Evolutionary conservation across 331 rosid genomes (phyloP).

Genomic region (Dryas integrifolia): DNA sequence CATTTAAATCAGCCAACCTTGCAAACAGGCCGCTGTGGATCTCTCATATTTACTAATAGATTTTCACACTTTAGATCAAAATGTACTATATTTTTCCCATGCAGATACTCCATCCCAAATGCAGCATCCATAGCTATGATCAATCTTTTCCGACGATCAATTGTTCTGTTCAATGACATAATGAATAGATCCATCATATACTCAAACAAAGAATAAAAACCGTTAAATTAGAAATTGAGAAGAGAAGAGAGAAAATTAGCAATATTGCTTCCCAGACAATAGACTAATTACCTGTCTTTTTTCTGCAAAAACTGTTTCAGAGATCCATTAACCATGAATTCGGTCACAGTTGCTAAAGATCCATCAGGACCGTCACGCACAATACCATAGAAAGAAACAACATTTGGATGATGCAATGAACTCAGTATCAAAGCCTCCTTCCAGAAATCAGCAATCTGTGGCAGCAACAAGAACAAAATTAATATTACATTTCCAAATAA

Average conservation of each 20-base stretch:
- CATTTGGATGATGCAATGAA: slow-evolving; percentile 97
- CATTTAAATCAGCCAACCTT: slow-evolving; percentile 52
- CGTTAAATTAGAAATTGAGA: slow-evolving; percentile 13
- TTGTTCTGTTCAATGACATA: slow-evolving; percentile 61
- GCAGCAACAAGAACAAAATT: slow-evolving; percentile 23
- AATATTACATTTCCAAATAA: slow-evolving; percentile 16
- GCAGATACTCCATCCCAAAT: slow-evolving; percentile 99
- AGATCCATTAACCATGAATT: slow-evolving; percentile 98
- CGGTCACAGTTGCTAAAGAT: slow-evolving; percentile 94
- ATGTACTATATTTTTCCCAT: slow-evolving; percentile 92
- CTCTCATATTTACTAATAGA: slow-evolving; percentile 95
- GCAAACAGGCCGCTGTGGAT: slow-evolving; percentile 96
- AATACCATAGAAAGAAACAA: slow-evolving; percentile 94
- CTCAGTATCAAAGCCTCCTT: slow-evolving; percentile 95
- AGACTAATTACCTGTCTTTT: slow-evolving; percentile 78
- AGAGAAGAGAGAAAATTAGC: slow-evolving; percentile 9
- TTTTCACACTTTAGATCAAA: slow-evolving; percentile 98
- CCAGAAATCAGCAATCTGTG: slow-evolving; percentile 96
- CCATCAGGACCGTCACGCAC: slow-evolving; percentile 99
- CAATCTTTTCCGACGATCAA: slow-evolving; percentile 96
- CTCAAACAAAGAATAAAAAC: slow-evolving; percentile 9
- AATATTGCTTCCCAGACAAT: slow-evolving; percentile 3
- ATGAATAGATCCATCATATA: background rate
- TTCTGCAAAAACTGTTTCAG: slow-evolving; percentile 95
- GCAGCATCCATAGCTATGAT: slow-evolving; percentile 99